Evolutionary conservation across 805 yeast species (phyloP).

Genomic region (Clavispora carvajalis): DNA sequence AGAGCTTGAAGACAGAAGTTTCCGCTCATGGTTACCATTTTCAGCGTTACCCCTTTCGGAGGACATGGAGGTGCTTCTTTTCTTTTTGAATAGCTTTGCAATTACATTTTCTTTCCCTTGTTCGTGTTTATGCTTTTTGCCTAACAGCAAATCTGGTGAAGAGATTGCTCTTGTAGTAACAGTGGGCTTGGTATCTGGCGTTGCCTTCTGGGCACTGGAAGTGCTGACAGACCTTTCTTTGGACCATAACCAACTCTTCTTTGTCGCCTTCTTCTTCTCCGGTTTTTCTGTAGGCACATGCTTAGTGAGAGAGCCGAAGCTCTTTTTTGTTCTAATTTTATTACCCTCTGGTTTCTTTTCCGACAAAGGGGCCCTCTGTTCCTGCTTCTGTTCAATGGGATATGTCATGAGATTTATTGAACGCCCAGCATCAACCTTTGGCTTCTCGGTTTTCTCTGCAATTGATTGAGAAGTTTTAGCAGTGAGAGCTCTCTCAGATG

Average conservation of each 20-base stretch:
- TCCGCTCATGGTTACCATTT: not conserved
- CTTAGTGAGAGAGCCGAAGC: conserved; percentile 8
- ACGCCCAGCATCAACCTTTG: too few species aligned
- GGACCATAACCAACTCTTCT: conserved; percentile 41
- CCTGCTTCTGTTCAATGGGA: not conserved
- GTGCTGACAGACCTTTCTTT: conserved; percentile 15
- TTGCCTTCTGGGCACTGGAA: not conserved
- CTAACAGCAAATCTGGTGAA: conserved; percentile 26
- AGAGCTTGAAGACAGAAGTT: not conserved
- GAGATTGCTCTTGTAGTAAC: conserved; percentile 31
- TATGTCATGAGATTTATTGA: not conserved
- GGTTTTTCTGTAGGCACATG: conserved; percentile 1
- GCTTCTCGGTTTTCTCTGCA: not conserved
- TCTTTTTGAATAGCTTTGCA: conserved; percentile 35
- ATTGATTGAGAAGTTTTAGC: too few species aligned
- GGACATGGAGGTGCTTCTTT: conserved; percentile 17
- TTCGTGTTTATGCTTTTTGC: conserved; percentile 8
- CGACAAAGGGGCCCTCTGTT: not conserved
- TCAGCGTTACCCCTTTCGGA: conserved; percentile 4
- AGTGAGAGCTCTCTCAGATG: too few species aligned
- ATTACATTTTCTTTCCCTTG: conserved; percentile 36
- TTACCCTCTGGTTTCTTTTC: conserved; percentile 6
- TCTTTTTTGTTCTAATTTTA: conserved; percentile 5
- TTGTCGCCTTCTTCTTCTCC: conserved; percentile 24
- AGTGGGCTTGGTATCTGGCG: not conserved